Evolutionary conservation across 768 basidiomycete species (phyloP), one percentile per base, ranked within the genome.

Genomic region (Trametes coccinea): DNA sequence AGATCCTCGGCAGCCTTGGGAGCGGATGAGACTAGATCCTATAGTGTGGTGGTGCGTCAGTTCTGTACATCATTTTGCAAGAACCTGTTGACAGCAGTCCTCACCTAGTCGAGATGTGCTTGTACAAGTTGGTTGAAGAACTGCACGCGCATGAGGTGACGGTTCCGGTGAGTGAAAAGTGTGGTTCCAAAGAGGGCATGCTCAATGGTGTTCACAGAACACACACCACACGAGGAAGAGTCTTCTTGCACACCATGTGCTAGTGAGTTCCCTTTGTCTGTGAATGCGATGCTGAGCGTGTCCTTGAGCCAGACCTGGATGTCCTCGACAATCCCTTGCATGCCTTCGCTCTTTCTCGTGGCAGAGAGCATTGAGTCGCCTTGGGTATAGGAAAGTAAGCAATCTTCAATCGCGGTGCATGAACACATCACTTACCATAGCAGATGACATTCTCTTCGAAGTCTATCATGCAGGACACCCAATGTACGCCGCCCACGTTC

Each of bases 151-250:
- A 49, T n/a, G 16, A 9, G 8, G 2, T 33, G 13, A 16, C 56
- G 40, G 4, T 16, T 27, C 27, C 29, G 11, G 9, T 45, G 56
- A 1, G 22, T 43, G 53, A 57, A 61, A 5, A 62, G 22, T 3
- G 14, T 9, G 10, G 58, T 56, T 17, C 46, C 63, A 34, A 64
- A 65, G 2, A 61, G 29, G 34, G 22, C 13, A 33, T 64, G 63
- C 7, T 48, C 63, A 1, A 64, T 37, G 2, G 61, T 46, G 44
- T 67, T 67, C 17, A 60, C 31, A 7, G 56, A 47, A 34, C 52
- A 66, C 6, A 68, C 14, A n/a, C 67, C 64, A 45, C 67, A 68
- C 5, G 60, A 62, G 16, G 44, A 11, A 1, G n/a, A 29, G 39
- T 68, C 67, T 3, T 49, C 8, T 40, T 68, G 67, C 0, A 41